Evolutionary conservation across 2,329 filamentous ascomycete species (phyloP).

Genomic region (Fonsecaea nubica): DNA sequence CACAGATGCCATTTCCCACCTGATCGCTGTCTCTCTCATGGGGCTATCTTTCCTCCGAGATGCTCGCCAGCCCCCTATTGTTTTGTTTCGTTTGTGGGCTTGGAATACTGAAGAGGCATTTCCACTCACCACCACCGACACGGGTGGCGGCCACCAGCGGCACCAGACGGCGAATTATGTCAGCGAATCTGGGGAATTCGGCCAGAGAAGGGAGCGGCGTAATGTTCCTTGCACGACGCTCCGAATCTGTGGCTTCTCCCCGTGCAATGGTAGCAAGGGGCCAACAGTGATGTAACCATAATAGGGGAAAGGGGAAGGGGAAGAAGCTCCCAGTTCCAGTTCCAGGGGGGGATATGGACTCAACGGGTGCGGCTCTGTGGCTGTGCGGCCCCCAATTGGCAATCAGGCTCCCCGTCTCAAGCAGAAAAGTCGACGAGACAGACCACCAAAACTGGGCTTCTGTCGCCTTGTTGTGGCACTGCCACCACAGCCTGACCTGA

Average conservation of each 20-base stretch:
- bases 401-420: not conserved
- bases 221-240: not conserved
- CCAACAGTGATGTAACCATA: not conserved
- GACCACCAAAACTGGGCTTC: not conserved
- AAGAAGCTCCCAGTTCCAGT: constrained; percentile 9
- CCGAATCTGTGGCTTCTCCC: not conserved
- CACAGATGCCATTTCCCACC: constrained; percentile 7
- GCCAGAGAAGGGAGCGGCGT: not conserved
- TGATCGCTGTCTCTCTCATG: not conserved
- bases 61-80: constrained; percentile 4
- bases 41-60: constrained; percentile 18
- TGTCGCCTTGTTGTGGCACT: not conserved
- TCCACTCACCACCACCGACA: not conserved
- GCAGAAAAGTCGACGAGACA: not conserved
- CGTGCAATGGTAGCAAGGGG: constrained; percentile 2
- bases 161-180: constrained; percentile 29
- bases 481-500: constrained; percentile 6
- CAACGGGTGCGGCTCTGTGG: constrained; percentile 8
- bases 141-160: not conserved
- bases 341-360: not conserved
- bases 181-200: constrained; percentile 22
- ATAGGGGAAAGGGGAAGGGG: constrained; percentile 1
- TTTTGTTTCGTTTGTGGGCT: constrained; percentile 30
- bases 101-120: constrained; percentile 5
- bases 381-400: constrained; percentile 20